Evolutionary conservation across 2,329 filamentous ascomycete genomes (phyloP).

Genomic region (Chaetomiaceae sp.): DNA sequence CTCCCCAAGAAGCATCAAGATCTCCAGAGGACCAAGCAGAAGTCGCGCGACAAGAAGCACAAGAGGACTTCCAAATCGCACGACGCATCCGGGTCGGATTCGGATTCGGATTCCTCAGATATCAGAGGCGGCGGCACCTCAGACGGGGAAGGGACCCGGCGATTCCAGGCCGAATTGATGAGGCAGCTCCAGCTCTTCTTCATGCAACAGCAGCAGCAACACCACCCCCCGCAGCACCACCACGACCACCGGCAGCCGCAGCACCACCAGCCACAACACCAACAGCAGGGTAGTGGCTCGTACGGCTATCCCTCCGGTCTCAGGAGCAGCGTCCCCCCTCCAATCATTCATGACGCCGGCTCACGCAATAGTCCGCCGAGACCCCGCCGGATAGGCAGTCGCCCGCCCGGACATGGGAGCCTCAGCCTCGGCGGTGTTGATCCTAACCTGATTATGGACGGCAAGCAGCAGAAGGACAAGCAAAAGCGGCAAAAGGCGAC

Average conservation of each 20-base stretch:
- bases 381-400: conserved; percentile 2
- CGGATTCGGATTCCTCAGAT: conserved; percentile 26
- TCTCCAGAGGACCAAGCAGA: conserved; percentile 29
- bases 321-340: conserved; percentile 4
- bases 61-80: conserved; percentile 27
- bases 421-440: conserved; percentile 15
- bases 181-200: conserved; percentile 28
- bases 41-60: conserved; percentile 24
- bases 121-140: conserved; percentile 20
- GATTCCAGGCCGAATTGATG: conserved; percentile 25
- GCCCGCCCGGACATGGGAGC: background rate
- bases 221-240: conserved; percentile 5
- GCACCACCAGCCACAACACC: conserved; percentile 12
- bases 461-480: conserved; percentile 18
- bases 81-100: conserved; percentile 20
- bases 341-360: conserved; percentile 14
- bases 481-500: conserved; percentile 22
- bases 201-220: conserved; percentile 18
- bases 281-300: conserved; percentile 6
- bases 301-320: conserved; percentile 11
- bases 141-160: conserved; percentile 20
- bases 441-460: conserved; percentile 12
- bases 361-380: conserved; percentile 9
- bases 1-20: conserved; percentile 30
- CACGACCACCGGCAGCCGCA: no score